Evolutionary conservation across 1,284 basidiomycete genomes (phyloP).

Genomic region (Meira nashicola): DNA sequence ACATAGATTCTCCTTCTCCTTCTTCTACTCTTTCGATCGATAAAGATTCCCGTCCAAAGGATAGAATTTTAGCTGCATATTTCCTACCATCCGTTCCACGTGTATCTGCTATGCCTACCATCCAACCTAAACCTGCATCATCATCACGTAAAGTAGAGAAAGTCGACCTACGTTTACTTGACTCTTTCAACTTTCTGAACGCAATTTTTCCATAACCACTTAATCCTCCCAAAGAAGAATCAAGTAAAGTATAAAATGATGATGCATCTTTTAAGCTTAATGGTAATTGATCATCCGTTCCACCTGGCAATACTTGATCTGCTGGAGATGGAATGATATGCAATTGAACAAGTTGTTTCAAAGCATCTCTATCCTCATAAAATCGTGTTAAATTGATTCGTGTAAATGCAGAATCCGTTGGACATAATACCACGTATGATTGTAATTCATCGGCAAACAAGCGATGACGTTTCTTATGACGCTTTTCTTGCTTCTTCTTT

Average conservation of each 20-base stretch:
- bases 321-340: slow-evolving; percentile 71
- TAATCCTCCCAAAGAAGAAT: slow-evolving; percentile 29
- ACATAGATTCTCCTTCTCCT: background rate
- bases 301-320: slow-evolving; percentile 20
- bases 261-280: slow-evolving; percentile 31
- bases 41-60: slow-evolving; percentile 73
- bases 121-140: slow-evolving; percentile 57
- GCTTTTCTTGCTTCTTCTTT: slow-evolving; percentile 9
- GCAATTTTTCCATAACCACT: slow-evolving; percentile 36
- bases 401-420: slow-evolving; percentile 86
- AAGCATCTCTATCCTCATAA: slow-evolving; percentile 56
- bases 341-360: slow-evolving; percentile 72
- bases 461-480: slow-evolving; percentile 12
- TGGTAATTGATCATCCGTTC: slow-evolving; percentile 18
- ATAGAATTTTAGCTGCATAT: slow-evolving; percentile 67
- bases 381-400: slow-evolving; percentile 77
- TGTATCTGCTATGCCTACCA: slow-evolving; percentile 86
- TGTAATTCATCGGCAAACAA: slow-evolving; percentile 15
- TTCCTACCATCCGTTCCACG: slow-evolving; percentile 68
- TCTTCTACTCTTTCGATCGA: slow-evolving; percentile 1
- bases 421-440: slow-evolving; percentile 64
- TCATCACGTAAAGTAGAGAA: background rate
- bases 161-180: too few species aligned
- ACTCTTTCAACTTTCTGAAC: slow-evolving; percentile 17
- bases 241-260: slow-evolving; percentile 33